phyloP scores from a whole-genome alignment of 192 early-diverging fungal species.

The Helicostylum pulchrum region DNA sequence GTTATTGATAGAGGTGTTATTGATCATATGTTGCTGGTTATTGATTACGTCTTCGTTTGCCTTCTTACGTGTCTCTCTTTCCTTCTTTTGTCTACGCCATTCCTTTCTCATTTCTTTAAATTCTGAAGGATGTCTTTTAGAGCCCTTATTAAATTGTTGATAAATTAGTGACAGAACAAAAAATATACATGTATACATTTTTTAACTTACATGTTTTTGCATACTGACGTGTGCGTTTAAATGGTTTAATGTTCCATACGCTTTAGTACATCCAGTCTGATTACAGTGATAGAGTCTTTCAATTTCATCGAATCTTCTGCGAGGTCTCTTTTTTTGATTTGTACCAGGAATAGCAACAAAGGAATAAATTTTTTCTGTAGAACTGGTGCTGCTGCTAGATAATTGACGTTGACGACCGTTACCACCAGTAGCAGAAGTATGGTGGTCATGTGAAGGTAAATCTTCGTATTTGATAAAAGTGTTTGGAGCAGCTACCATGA shows the following conservation, averaged over 20 bases:
- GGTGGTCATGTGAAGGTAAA: no score
- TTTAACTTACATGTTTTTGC: conserved; percentile 60
- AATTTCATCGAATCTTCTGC: conserved; percentile 62
- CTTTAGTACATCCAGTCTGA: conserved; percentile 53
- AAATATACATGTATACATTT: background rate
- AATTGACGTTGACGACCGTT: conserved; percentile 3
- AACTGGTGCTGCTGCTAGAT: conserved; percentile 15
- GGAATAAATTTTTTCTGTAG: conserved; percentile 42
- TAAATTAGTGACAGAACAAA: background rate
- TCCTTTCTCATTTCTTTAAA: conserved; percentile 59
- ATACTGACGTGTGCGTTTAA: conserved; percentile 66
- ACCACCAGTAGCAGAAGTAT: background rate
- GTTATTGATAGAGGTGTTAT: conserved; percentile 21
- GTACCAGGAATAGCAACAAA: conserved; percentile 56
- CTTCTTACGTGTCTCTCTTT: conserved; percentile 40
- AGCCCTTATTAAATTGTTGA: conserved; percentile 10
- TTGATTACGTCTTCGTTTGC: conserved; percentile 34
- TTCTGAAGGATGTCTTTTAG: conserved; percentile 40
- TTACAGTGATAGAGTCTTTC: conserved; percentile 62
- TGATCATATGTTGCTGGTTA: conserved; percentile 23
- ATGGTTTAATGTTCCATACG: conserved; percentile 66
- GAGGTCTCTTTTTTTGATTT: conserved; percentile 55
- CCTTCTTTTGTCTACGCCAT: conserved; percentile 55
- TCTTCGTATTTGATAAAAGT: no score
- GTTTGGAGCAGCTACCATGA: no score